A percentile compares a stretch with the other conserved stretches of the same genome.
phyloP scores from a whole-genome alignment of 805 yeast species.

The Cyberlindnera mississippiensis region DNA sequence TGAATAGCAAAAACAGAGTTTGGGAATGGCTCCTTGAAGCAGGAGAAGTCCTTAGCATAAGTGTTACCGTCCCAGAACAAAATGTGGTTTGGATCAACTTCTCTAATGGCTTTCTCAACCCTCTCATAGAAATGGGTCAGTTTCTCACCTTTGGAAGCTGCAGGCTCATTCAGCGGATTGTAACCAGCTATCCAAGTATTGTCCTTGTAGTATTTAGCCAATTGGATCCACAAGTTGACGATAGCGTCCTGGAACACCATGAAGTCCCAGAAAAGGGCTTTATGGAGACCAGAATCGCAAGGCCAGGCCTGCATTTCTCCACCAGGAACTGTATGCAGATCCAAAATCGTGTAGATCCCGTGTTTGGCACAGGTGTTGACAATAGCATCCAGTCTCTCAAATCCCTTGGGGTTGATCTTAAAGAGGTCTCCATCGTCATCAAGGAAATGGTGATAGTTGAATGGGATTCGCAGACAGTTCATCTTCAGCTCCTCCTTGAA shows the following conservation, averaged over 20 bases:
- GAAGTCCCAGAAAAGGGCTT: constrained; percentile 47
- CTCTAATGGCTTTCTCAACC: constrained; percentile 37
- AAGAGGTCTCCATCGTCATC: constrained; percentile 41
- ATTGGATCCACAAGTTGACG: constrained; percentile 40
- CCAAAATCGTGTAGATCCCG: constrained; percentile 46
- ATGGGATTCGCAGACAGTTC: constrained; percentile 47
- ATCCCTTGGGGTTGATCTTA: constrained; percentile 41
- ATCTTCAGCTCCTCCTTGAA: constrained; percentile 37
- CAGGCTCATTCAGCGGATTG: constrained; percentile 51
- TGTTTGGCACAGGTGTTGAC: constrained; percentile 42
- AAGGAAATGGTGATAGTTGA: constrained; percentile 48
- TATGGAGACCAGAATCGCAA: constrained; percentile 43
- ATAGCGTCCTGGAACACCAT: constrained; percentile 44
- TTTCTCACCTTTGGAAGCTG: constrained; percentile 39
- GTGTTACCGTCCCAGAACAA: constrained; percentile 49
- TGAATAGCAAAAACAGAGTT: constrained; percentile 51
- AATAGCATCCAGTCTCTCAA: constrained; percentile 39
- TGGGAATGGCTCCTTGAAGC: constrained; percentile 39
- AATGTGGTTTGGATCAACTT: constrained; percentile 45
- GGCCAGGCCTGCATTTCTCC: constrained; percentile 58
- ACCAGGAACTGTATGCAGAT: constrained; percentile 48
- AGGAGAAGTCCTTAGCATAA: constrained; percentile 46
- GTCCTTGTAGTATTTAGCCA: constrained; percentile 43
- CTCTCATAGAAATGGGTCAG: constrained; percentile 37
- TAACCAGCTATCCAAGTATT: constrained; percentile 51